Evolutionary conservation across 2,329 filamentous ascomycete genomes (phyloP).

Genomic region (Xylaria polymorpha): DNA sequence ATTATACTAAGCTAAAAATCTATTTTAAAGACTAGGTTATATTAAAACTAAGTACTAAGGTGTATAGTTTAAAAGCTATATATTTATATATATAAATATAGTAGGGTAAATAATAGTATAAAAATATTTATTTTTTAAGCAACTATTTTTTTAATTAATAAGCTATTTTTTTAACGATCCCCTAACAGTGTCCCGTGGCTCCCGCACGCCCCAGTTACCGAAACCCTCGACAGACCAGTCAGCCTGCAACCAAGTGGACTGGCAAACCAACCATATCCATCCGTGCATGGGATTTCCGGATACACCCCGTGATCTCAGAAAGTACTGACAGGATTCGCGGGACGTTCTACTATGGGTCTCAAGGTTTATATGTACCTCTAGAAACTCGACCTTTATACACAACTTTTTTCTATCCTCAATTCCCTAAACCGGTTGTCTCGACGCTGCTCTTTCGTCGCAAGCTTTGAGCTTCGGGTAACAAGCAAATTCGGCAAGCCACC

Average conservation of each 20-base stretch:
- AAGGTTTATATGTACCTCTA: conserved; percentile 33
- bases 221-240: conserved; percentile 35
- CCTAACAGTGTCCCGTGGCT: conserved; percentile 37
- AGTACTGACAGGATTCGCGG: conserved; percentile 29
- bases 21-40: no score
- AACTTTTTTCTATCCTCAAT: conserved; percentile 21
- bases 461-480: conserved; percentile 10
- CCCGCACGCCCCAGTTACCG: conserved; percentile 34
- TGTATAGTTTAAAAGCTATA: no score
- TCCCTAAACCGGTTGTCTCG: conserved; percentile 26
- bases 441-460: conserved; percentile 28
- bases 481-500: conserved; percentile 20
- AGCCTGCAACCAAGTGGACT: conserved; percentile 38
- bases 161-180: conserved; percentile 38
- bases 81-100: no score
- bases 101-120: no score
- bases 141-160: no score
- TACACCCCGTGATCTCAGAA: conserved; percentile 33
- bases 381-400: conserved; percentile 26
- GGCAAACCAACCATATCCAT: conserved; percentile 31
- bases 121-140: no score
- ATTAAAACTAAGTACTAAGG: no score
- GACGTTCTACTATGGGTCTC: conserved; percentile 37
- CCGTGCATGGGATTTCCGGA: conserved; percentile 32
- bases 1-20: no score